These are phyloP conservation scores for Juglanconis juglandina DNA, from an alignment of 2,329 filamentous ascomycete species.

Conservation along the genomic window DNA sequence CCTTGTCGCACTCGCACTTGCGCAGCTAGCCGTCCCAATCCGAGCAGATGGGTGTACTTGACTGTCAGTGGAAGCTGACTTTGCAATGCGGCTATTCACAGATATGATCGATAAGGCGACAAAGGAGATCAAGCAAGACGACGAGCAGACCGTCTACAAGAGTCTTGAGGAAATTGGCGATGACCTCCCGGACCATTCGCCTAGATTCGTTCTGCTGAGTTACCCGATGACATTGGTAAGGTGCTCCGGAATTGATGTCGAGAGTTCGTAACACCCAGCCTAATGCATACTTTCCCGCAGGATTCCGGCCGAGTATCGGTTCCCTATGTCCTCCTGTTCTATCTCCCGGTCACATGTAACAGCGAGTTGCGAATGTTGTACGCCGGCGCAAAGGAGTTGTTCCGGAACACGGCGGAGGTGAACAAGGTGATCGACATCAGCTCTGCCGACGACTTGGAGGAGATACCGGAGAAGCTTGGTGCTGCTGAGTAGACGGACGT, in stretches of 20 bases:
- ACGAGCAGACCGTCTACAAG: slow-evolving; percentile 73
- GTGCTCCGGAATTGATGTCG: neutral
- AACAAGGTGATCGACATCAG: slow-evolving; percentile 82
- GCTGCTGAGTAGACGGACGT: slow-evolving; percentile 25
- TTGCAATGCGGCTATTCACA: neutral
- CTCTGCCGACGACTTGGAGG: slow-evolving; percentile 73
- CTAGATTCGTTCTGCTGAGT: slow-evolving; percentile 84
- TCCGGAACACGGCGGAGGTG: slow-evolving; percentile 91
- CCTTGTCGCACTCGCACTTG: slow-evolving; percentile 6
- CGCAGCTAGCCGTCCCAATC: slow-evolving; percentile 49
- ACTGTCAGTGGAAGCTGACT: slow-evolving; percentile 6
- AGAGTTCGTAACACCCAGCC: neutral
- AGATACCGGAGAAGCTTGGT: slow-evolving; percentile 66
- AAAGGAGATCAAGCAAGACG: slow-evolving; percentile 82
- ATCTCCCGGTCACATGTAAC: slow-evolving; percentile 89
- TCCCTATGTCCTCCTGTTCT: slow-evolving; percentile 93
- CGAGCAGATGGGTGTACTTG: slow-evolving; percentile 50
- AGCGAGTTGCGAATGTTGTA: slow-evolving; percentile 87
- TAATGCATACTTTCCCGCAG: slow-evolving; percentile 39
- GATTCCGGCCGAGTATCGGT: slow-evolving; percentile 79
- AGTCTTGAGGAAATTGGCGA: slow-evolving; percentile 78
- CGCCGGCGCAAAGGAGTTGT: slow-evolving; percentile 90
- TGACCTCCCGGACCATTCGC: slow-evolving; percentile 87
- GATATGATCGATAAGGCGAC: slow-evolving; percentile 84
- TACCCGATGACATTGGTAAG: slow-evolving; percentile 82